These are phyloP conservation scores for Eutrema japonicum DNA, from an alignment of 345 rosid species.

Conservation along the genomic window DNA sequence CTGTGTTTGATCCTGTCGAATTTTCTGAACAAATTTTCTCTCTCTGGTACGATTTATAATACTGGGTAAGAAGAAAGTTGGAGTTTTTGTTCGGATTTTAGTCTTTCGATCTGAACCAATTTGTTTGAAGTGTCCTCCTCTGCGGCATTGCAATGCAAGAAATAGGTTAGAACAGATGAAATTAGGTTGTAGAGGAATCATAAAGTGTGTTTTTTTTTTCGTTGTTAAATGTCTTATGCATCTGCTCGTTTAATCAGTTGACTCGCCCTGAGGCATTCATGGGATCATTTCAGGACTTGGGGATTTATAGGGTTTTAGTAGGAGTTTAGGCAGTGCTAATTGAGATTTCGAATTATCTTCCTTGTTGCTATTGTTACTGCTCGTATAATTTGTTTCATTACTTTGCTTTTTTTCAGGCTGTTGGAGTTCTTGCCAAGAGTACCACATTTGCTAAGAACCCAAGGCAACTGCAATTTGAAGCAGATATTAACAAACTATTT, in stretches of 20 bases:
- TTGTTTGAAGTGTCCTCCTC: background rate
- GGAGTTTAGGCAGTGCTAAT: constrained; percentile 9
- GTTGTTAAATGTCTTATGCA: background rate
- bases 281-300: background rate
- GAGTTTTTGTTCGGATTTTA: background rate
- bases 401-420: constrained; percentile 56
- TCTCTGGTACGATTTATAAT: constrained; percentile 3
- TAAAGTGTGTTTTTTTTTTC: background rate
- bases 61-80: constrained; percentile 29
- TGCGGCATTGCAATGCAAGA: constrained; percentile 7
- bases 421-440: constrained; percentile 70
- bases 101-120: background rate
- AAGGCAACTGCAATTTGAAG: constrained; percentile 82
- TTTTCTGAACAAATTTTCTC: background rate
- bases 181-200: constrained; percentile 26
- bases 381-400: constrained; percentile 31
- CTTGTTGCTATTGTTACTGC: background rate
- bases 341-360: constrained; percentile 13
- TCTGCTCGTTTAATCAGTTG: constrained; percentile 8
- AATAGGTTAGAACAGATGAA: constrained; percentile 2
- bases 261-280: background rate
- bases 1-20: constrained; percentile 22
- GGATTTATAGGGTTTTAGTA: constrained; percentile 23
- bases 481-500: constrained; percentile 79
- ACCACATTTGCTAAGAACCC: constrained; percentile 76